These are phyloP conservation scores for Neurospora cerealis DNA, from an alignment of 495 filamentous ascomycete genomes.

Conservation along the genomic window DNA sequence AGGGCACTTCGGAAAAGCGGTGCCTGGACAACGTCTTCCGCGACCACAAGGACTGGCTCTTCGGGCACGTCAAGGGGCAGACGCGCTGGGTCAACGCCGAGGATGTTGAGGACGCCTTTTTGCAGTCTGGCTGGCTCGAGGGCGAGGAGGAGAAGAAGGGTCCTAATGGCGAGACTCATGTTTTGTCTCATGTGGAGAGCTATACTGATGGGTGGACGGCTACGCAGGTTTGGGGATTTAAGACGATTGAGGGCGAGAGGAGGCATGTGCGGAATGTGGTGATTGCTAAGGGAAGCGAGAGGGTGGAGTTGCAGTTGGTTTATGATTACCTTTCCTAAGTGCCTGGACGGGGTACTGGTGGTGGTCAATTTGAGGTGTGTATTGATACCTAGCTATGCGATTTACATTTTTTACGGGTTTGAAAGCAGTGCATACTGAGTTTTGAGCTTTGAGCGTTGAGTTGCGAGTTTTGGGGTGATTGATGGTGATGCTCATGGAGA, in stretches of 20 bases:
- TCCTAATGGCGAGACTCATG: slow-evolving; percentile 33
- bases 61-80: slow-evolving; percentile 59
- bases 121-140: slow-evolving; percentile 43
- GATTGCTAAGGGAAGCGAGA: slow-evolving; percentile 52
- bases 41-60: slow-evolving; percentile 70
- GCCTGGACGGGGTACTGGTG: no score
- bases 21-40: slow-evolving; percentile 59
- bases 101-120: slow-evolving; percentile 33
- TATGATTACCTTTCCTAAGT: slow-evolving; percentile 48
- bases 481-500: not conserved
- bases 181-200: slow-evolving; percentile 48
- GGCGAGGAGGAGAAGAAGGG: slow-evolving; percentile 40
- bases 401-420: not conserved
- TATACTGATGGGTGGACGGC: slow-evolving; percentile 49
- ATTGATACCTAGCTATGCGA: not conserved
- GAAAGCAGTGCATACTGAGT: not conserved
- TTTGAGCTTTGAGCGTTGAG: not conserved
- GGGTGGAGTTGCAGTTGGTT: slow-evolving; percentile 56
- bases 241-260: slow-evolving; percentile 44
- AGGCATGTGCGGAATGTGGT: slow-evolving; percentile 58
- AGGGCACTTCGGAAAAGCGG: slow-evolving; percentile 62
- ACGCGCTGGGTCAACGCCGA: slow-evolving; percentile 38
- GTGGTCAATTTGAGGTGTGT: not conserved
- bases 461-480: not conserved
- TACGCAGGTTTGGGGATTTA: slow-evolving; percentile 47